A percentile compares a stretch with the other conserved stretches of the same genome.
Evolutionary conservation across 2,329 filamentous ascomycete species (phyloP).

Genomic region (Triangularia verruculosa): DNA sequence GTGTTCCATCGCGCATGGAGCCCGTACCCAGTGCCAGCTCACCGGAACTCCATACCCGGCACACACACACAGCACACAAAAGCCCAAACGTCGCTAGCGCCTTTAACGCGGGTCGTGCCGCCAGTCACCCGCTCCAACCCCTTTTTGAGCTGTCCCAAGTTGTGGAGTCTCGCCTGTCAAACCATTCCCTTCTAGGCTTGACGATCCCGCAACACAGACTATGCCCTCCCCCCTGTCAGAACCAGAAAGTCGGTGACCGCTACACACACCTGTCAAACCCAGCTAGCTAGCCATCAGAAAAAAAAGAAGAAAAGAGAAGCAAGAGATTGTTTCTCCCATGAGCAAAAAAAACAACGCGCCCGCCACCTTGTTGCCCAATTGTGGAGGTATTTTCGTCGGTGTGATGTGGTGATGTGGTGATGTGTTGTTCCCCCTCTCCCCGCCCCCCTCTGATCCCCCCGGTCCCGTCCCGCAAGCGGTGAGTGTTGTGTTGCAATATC

Average conservation of each 20-base stretch:
- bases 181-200: neutral
- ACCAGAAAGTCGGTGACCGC: neutral
- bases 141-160: neutral
- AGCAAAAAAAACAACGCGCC: neutral
- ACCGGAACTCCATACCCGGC: slow-evolving; percentile 5
- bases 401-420: neutral
- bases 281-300: no score
- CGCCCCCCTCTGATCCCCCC: neutral
- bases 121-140: neutral
- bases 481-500: neutral
- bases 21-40: neutral
- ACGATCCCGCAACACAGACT: no score
- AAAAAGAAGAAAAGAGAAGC: neutral
- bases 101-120: slow-evolving; percentile 5
- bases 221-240: neutral
- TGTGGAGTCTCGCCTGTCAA: neutral
- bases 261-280: neutral
- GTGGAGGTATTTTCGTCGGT: neutral
- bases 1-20: neutral
- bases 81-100: neutral
- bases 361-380: neutral
- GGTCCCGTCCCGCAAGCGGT: neutral
- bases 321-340: neutral
- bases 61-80: neutral
- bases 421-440: neutral